Evolutionary conservation across 768 basidiomycete species (phyloP), one percentile per base, ranked within the genome.

Genomic region (Coprinopsis sp.): DNA sequence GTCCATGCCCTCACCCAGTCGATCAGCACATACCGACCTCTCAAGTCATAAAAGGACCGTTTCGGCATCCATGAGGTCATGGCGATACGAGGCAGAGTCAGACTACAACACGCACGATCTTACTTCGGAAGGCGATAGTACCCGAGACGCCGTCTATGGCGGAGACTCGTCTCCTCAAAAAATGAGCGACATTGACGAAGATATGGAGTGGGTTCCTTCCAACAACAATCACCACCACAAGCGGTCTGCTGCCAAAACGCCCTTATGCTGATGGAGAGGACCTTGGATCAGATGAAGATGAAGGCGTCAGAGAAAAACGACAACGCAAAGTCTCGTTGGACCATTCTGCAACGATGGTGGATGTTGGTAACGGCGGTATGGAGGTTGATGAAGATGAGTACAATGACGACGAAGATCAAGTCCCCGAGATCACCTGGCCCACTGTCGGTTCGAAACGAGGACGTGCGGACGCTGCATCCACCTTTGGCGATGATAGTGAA

Each of bases 391-490:
- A 72, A 33, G 72, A 72, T 50, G 67, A n/a, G n/a, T n/a, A n/a
- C n/a, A n/a, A n/a, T n/a, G n/a, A n/a, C n/a, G n/a, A n/a, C n/a
- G n/a, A 71, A 16, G 76, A 77, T 53, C 67, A 70, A 36, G 53
- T 70, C 16, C 57, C 62, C 19, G 72, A 71, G 41, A 60, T 72
- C 39, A 61, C 56, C 45, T 62, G 64, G 37, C 56, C 64, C 47
- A 55, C 61, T 16, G 69, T 80, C 50, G 85, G 86, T 36, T 85
- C 77, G 71, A 91, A 91, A 66, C 81, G 87, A 51, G 84, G 84
- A 62, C 81, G 83, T 31, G 73, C 76, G 6, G 84, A 86, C 58
- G 84, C 84, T 46, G 86, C 77, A 6, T 85, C 84, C 3, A 78
- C 77, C 0, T 81, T 87, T 56, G 85, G 78, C 37, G 73, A 77